Evolutionary conservation across 2,329 filamentous ascomycete species (phyloP), one percentile per base, ranked within the genome.

Genomic region (Stemphylium lycopersici): DNA sequence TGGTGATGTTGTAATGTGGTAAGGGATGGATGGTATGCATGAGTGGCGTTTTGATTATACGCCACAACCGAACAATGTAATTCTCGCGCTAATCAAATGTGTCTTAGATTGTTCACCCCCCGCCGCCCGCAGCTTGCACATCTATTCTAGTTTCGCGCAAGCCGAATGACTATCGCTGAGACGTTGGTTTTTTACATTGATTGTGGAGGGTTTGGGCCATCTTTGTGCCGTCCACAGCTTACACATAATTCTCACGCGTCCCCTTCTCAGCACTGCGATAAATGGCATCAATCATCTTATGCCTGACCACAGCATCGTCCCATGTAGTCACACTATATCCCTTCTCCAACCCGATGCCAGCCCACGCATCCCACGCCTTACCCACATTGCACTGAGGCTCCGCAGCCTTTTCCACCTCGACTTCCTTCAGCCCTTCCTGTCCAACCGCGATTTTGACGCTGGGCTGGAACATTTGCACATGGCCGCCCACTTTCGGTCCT

Each of bases 361-460:
- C 81, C 72, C 80, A 85, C 1, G 76, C 77, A 61, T 88, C 85
- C 70, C 87, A 88, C 0, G 86, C 61, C 16, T 77, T 77, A 0
- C 78, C 85, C 24, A 87, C 80, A 58, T 79, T 82, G 47, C 79
- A 84, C 6, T 74, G 76, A 1, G 83, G 72, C 15, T 76, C 65
- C 11, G 79, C 78, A 0, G 73, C 80, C 22, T 73, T 78, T 38
- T 80, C 80, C 22, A 85, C 78, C 45, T 85, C 79, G 0, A 87
- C 64, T 0, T 56, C 55, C 16, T 70, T 65, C 15, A 77, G 59
- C 26, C 79, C 78, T 22, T 59, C 48, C 18, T 53, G 52, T 26
- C 79, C 79, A 1, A 32, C 32, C 4, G 63, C 55, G 3, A 72
- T 48, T 36, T 69, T 71, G 11, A 72, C 6, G 0, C 54, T 69